These are phyloP conservation scores for Passalora sequoiae DNA, from an alignment of 2,329 filamentous ascomycete genomes.

Conservation along the genomic window DNA sequence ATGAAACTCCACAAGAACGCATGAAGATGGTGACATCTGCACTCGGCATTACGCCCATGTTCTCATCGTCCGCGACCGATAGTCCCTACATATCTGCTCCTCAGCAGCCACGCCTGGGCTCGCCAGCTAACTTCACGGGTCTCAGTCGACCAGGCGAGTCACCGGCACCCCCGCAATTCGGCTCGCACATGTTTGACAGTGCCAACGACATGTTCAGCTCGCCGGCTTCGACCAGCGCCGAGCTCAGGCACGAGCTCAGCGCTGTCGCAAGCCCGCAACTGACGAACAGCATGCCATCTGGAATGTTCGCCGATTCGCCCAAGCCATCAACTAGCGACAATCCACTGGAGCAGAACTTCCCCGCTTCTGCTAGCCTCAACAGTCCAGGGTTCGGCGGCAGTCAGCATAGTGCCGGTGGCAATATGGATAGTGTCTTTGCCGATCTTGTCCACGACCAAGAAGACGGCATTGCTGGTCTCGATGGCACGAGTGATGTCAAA, in stretches of 20 bases:
- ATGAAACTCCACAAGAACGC: slow-evolving; percentile 19
- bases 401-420: slow-evolving; percentile 27
- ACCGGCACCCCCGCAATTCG: slow-evolving; percentile 24
- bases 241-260: slow-evolving; percentile 14
- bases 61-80: slow-evolving; percentile 21
- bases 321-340: slow-evolving; percentile 18
- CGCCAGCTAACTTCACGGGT: slow-evolving; percentile 25
- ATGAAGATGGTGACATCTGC: slow-evolving; percentile 17
- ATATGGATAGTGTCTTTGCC: slow-evolving; percentile 34
- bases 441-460: slow-evolving; percentile 34
- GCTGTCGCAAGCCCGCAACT: slow-evolving; percentile 15
- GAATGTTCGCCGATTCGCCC: slow-evolving; percentile 28
- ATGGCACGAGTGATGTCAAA: slow-evolving; percentile 21
- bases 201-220: slow-evolving; percentile 27
- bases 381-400: slow-evolving; percentile 32
- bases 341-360: slow-evolving; percentile 16
- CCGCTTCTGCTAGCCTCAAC: slow-evolving; percentile 23
- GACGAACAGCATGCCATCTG: slow-evolving; percentile 16
- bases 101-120: slow-evolving; percentile 24
- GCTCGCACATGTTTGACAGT: slow-evolving; percentile 23
- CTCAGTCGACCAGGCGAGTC: slow-evolving; percentile 14
- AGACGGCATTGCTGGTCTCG: slow-evolving; percentile 22
- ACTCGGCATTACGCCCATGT: slow-evolving; percentile 28
- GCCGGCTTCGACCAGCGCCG: slow-evolving; percentile 12
- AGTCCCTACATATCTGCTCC: slow-evolving; percentile 9